phyloP scores from a whole-genome alignment of 306 rosid species.

The Hippophae rhamnoides region DNA sequence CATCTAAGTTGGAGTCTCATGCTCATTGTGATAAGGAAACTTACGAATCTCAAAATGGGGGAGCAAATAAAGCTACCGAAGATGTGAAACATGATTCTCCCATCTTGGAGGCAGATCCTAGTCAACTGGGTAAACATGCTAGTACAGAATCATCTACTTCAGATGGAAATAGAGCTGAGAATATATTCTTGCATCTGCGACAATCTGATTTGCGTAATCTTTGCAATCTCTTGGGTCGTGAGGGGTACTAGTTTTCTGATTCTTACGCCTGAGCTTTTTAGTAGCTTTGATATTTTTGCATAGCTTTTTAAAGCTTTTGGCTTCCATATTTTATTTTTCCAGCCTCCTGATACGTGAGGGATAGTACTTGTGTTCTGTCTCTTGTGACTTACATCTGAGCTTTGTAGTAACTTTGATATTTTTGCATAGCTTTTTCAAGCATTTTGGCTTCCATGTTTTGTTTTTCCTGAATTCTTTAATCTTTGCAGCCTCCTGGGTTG shows the following conservation, averaged over 20 bases:
- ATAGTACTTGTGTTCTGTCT: too few species aligned
- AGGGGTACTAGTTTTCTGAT: slow-evolving; percentile 51
- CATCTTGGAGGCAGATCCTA: slow-evolving; percentile 40
- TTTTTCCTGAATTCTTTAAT: slow-evolving; percentile 13
- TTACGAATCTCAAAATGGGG: slow-evolving; percentile 29
- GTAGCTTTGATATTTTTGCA: too few species aligned
- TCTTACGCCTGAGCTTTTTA: not conserved
- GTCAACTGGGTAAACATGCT: slow-evolving; percentile 39
- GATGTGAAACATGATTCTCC: slow-evolving; percentile 47
- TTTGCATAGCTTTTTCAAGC: too few species aligned
- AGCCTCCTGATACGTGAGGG: too few species aligned
- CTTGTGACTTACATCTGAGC: too few species aligned
- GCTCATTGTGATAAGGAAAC: slow-evolving; percentile 45
- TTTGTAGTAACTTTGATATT: too few species aligned
- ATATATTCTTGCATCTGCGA: slow-evolving; percentile 67
- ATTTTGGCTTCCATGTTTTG: too few species aligned
- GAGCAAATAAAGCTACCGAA: slow-evolving; percentile 42
- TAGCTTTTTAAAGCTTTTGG: too few species aligned
- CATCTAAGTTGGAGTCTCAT: slow-evolving; percentile 62
- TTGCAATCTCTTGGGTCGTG: slow-evolving; percentile 83
- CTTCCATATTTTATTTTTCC: too few species aligned
- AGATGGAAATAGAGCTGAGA: slow-evolving; percentile 35
- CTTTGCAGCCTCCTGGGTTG: slow-evolving; percentile 84
- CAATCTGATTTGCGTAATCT: slow-evolving; percentile 69
- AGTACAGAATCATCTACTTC: slow-evolving; percentile 42